These are phyloP conservation scores for Vanilla planifolia DNA, from an alignment of 106 monocot genomes.

Conservation along the genomic window DNA sequence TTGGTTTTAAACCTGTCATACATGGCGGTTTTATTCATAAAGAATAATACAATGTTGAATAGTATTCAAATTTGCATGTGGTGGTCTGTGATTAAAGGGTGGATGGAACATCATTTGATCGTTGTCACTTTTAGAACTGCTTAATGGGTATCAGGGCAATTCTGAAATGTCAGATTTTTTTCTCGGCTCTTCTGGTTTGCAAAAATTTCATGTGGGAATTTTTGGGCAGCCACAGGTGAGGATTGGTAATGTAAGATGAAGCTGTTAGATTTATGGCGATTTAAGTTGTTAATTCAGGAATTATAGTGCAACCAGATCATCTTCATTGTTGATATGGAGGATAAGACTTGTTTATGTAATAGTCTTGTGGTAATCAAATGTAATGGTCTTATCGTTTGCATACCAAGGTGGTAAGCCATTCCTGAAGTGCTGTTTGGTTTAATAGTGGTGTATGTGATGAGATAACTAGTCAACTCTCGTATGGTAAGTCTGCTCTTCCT, in stretches of 20 bases:
- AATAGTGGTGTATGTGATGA: neutral
- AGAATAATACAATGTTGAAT: neutral
- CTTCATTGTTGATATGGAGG: neutral
- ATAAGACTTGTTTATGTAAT: neutral
- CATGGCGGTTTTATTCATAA: neutral
- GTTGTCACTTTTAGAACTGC: neutral
- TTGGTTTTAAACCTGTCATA: neutral
- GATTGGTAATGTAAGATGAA: neutral
- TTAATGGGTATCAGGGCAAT: neutral
- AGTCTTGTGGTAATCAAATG: no score
- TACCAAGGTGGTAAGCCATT: constrained; percentile 1
- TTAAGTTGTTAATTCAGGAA: neutral
- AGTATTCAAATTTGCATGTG: neutral
- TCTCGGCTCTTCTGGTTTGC: neutral
- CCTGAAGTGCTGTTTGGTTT: neutral
- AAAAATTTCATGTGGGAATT: neutral
- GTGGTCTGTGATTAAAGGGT: no score
- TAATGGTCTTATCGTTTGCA: neutral
- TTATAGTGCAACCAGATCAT: neutral
- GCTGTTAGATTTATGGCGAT: neutral
- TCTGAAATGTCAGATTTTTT: constrained; percentile 1
- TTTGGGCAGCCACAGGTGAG: neutral
- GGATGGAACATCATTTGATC: no score
- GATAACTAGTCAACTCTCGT: neutral
- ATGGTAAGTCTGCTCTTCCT: neutral